Percentiles rank a stretch among this genome's conserved stretches.
phyloP scores from a whole-genome alignment of 2,329 filamentous ascomycete genomes.

The Helicocarpus griseus region DNA sequence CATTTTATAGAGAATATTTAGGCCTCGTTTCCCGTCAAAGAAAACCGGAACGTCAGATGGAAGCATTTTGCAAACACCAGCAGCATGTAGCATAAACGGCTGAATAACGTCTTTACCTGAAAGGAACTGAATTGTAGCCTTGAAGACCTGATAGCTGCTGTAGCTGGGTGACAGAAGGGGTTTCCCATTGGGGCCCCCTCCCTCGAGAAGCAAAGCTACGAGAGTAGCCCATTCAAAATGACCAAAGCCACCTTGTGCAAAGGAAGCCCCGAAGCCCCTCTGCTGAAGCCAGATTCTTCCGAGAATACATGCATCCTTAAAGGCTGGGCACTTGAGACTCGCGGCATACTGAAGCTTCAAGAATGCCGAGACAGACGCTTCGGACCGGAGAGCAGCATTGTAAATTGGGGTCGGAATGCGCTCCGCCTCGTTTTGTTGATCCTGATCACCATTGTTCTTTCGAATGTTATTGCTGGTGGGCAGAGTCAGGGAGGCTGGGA shows the following conservation, averaged over 20 bases:
- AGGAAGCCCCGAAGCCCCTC: conserved; percentile 62
- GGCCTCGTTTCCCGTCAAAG: conserved; percentile 62
- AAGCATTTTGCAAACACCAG: conserved; percentile 19
- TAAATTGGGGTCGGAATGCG: conserved; percentile 65
- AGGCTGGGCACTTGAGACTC: conserved; percentile 59
- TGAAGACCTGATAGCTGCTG: conserved; percentile 89
- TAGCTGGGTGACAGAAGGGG: conserved; percentile 68
- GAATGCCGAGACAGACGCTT: conserved; percentile 63
- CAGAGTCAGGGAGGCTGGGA: conserved; percentile 60
- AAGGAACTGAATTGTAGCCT: conserved; percentile 82
- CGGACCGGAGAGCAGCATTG: conserved; percentile 74
- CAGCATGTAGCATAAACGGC: conserved; percentile 43
- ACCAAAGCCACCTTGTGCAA: conserved; percentile 77
- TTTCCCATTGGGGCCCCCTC: conserved; percentile 62
- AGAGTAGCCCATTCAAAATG: conserved; percentile 84
- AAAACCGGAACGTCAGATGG: conserved; percentile 54
- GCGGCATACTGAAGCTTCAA: conserved; percentile 65
- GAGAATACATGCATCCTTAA: conserved; percentile 74
- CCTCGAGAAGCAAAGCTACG: conserved; percentile 68
- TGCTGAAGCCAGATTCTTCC: conserved; percentile 85
- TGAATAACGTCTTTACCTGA: conserved; percentile 64
- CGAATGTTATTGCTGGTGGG: conserved; percentile 63
- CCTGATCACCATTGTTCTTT: conserved; percentile 33
- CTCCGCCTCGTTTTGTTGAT: conserved; percentile 29
- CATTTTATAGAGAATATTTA: conserved; percentile 90